phyloP scores from a whole-genome alignment of 2,329 filamentous ascomycete genomes.

The Aspergillus costaricaensis region DNA sequence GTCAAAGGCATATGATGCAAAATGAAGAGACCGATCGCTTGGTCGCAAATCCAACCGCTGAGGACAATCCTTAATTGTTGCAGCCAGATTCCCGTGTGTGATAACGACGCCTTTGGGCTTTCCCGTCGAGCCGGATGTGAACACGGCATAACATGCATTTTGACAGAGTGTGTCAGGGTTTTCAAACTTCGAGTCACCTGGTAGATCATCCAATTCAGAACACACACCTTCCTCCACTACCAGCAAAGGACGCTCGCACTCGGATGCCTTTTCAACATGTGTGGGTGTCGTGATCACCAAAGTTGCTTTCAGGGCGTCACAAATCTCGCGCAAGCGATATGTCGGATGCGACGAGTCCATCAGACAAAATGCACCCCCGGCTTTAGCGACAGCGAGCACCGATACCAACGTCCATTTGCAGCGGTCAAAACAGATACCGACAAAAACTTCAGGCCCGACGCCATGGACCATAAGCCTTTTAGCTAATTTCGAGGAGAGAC shows the following conservation, averaged over 20 bases:
- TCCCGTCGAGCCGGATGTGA: background rate
- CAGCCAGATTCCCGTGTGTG: background rate
- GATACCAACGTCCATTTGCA: background rate
- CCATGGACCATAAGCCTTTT: conserved; percentile 30
- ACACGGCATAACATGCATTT: conserved; percentile 30
- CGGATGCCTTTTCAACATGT: background rate
- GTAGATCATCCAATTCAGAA: conserved; percentile 1
- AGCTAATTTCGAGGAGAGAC: conserved; percentile 28
- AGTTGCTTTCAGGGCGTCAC: conserved; percentile 12
- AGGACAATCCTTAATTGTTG: background rate
- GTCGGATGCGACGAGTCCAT: background rate
- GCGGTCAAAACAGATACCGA: background rate
- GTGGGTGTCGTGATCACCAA: conserved; percentile 10
- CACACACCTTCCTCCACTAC: background rate
- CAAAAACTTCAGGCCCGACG: conserved; percentile 23
- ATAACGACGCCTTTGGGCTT: background rate
- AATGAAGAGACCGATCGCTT: conserved; percentile 55
- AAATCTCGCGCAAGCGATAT: conserved; percentile 3
- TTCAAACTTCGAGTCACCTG: background rate
- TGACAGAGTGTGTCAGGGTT: background rate
- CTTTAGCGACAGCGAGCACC: background rate
- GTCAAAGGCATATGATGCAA: conserved; percentile 53
- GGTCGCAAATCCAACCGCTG: background rate
- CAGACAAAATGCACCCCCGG: background rate
- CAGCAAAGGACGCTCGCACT: too few species aligned